Evolutionary conservation across 2,329 filamentous ascomycete genomes (phyloP).

Genomic region (Aspergillus sp.): DNA sequence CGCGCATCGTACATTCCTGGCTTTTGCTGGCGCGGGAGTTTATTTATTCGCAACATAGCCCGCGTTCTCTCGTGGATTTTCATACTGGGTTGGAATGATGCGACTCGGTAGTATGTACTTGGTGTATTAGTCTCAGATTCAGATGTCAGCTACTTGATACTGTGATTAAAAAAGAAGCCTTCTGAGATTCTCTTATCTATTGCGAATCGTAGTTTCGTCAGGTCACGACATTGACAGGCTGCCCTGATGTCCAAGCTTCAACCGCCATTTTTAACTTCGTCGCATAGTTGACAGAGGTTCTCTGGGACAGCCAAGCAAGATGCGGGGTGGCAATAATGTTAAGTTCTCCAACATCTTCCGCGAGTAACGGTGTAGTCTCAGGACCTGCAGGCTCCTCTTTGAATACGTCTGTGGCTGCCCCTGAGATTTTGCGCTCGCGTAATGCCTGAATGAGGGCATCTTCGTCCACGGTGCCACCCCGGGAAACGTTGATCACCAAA

Average conservation of each 20-base stretch:
- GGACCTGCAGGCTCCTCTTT: conserved; percentile 48
- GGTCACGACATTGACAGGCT: conserved; percentile 21
- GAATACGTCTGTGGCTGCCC: conserved; percentile 55
- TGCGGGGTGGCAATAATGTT: conserved; percentile 56
- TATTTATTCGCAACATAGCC: no score
- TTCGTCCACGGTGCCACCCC: conserved; percentile 55
- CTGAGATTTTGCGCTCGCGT: conserved; percentile 46
- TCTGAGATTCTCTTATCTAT: neutral
- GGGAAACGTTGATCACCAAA: conserved; percentile 51
- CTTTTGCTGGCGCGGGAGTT: no score
- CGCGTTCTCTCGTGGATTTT: no score
- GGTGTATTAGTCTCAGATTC: no score
- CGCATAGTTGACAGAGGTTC: conserved; percentile 49
- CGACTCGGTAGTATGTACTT: no score
- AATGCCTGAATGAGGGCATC: conserved; percentile 48
- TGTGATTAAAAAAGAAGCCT: no score
- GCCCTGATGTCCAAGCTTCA: conserved; percentile 45
- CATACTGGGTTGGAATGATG: no score
- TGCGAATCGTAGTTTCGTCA: neutral
- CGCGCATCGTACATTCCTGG: no score
- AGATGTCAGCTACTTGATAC: no score
- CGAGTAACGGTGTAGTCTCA: conserved; percentile 45
- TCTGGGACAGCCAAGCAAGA: conserved; percentile 54
- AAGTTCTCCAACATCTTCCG: conserved; percentile 45
- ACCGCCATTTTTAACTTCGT: conserved; percentile 48